A percentile compares a stretch with the other conserved stretches of the same genome.
These are phyloP conservation scores for Schwanniomyces yamadae DNA, from an alignment of 805 yeast genomes.

Conservation along the genomic window DNA sequence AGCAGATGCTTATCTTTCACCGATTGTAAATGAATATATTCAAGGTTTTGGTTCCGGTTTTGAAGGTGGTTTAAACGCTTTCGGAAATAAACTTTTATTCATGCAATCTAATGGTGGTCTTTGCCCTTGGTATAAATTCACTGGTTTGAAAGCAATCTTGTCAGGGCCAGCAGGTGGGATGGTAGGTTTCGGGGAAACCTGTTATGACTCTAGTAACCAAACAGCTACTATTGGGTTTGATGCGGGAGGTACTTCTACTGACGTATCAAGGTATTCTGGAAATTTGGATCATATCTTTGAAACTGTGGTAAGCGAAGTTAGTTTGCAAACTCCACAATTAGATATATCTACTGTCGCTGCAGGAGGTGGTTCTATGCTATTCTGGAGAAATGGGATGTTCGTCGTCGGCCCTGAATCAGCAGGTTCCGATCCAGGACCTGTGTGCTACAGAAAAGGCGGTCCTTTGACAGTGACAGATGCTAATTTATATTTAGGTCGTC, in stretches of 20 bases:
- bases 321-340: slow-evolving; percentile 45
- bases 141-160: slow-evolving; percentile 79
- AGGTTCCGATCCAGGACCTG: slow-evolving; percentile 87
- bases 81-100: slow-evolving; percentile 61
- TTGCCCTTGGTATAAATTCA: slow-evolving; percentile 71
- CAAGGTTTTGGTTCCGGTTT: slow-evolving; percentile 33
- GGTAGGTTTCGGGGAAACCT: slow-evolving; percentile 83
- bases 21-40: slow-evolving; percentile 29
- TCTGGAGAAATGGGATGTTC: slow-evolving; percentile 38
- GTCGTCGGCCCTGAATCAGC: slow-evolving; percentile 88
- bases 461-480: slow-evolving; percentile 87
- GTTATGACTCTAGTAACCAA: slow-evolving; percentile 41
- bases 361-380: slow-evolving; percentile 39
- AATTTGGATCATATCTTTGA: slow-evolving; percentile 42
- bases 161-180: slow-evolving; percentile 98
- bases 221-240: slow-evolving; percentile 34
- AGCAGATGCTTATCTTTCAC: slow-evolving; percentile 39
- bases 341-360: slow-evolving; percentile 44
- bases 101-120: slow-evolving; percentile 96
- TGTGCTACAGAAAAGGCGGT: slow-evolving; percentile 82
- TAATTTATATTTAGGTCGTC: slow-evolving; percentile 67
- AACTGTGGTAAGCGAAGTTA: slow-evolving; percentile 45
- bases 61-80: slow-evolving; percentile 29
- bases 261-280: slow-evolving; percentile 43
- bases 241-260: slow-evolving; percentile 49